Percentiles rank a stretch among this genome's conserved stretches.
These are phyloP conservation scores for Lentinula sp. DNA, from an alignment of 768 basidiomycete species.

Conservation along the genomic window DNA sequence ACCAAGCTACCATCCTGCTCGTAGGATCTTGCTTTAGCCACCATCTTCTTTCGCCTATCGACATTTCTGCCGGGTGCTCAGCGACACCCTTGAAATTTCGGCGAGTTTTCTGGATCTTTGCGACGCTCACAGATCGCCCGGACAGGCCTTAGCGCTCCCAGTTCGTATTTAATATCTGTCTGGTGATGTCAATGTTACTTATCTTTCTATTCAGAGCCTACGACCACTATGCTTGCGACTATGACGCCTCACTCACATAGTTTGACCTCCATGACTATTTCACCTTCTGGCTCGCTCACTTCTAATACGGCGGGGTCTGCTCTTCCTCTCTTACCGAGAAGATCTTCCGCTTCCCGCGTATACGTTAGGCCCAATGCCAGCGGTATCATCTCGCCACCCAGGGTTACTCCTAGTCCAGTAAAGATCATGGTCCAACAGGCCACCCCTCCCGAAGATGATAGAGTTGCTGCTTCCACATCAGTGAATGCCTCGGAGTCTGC, in stretches of 20 bases:
- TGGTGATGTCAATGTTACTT: background rate
- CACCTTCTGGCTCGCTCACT: constrained; percentile 11
- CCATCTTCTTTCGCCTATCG: background rate
- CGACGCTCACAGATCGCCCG: background rate
- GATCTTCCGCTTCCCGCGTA: constrained; percentile 27
- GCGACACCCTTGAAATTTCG: background rate
- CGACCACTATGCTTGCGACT: constrained; percentile 2
- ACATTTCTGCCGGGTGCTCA: background rate
- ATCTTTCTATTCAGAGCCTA: background rate
- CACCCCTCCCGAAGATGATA: constrained; percentile 17
- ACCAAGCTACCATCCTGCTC: background rate
- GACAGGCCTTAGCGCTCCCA: background rate
- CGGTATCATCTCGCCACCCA: constrained; percentile 7
- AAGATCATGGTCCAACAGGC: constrained; percentile 21
- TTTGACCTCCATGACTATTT: background rate
- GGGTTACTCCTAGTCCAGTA: constrained; percentile 17
- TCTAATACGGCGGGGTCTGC: constrained; percentile 54
- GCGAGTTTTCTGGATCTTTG: background rate
- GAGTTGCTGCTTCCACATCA: constrained; percentile 4
- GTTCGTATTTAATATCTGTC: background rate
- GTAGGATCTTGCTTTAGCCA: background rate
- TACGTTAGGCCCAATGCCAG: constrained; percentile 12
- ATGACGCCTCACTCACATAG: background rate
- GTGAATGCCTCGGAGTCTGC: constrained; percentile 25
- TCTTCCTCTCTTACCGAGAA: constrained; percentile 60